Evolutionary conservation across 208 protist species (phyloP).

Genomic region (Trypanosoma rangeli): DNA sequence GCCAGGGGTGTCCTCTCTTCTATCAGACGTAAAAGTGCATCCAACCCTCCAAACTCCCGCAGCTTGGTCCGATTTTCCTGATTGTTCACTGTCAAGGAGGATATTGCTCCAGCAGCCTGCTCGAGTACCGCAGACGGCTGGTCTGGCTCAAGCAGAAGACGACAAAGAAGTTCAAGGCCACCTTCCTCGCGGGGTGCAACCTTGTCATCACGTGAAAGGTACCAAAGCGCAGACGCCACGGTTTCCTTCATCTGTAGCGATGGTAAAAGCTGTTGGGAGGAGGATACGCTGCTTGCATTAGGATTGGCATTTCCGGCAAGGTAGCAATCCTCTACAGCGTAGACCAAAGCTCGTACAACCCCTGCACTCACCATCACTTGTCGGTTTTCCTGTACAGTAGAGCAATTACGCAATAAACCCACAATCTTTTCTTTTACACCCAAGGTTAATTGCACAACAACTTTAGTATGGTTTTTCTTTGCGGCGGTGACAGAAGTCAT

Average conservation of each 20-base stretch:
- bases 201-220: constrained; percentile 89
- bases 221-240: constrained; percentile 87
- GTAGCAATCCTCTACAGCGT: constrained; percentile 82
- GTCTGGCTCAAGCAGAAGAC: constrained; percentile 58
- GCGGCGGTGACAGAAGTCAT: constrained; percentile 49
- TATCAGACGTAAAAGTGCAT: constrained; percentile 67
- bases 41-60: constrained; percentile 69
- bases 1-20: constrained; percentile 55
- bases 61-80: constrained; percentile 81
- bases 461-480: constrained; percentile 18
- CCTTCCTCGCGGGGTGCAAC: constrained; percentile 66
- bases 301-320: not conserved
- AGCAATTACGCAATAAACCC: constrained; percentile 90
- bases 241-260: constrained; percentile 86
- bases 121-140: constrained; percentile 82
- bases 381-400: constrained; percentile 80
- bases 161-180: constrained; percentile 83
- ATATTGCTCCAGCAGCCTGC: constrained; percentile 87
- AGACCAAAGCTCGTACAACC: constrained; percentile 65
- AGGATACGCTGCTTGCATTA: constrained; percentile 5
- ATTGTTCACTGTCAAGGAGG: constrained; percentile 85
- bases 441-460: constrained; percentile 44
- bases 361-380: constrained; percentile 49
- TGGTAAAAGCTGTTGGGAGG: constrained; percentile 53
- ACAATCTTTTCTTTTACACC: constrained; percentile 83